Conservation (phyloP, 202 grass and related monocot species). For the Dendrocalamus latiflorus region DNA sequence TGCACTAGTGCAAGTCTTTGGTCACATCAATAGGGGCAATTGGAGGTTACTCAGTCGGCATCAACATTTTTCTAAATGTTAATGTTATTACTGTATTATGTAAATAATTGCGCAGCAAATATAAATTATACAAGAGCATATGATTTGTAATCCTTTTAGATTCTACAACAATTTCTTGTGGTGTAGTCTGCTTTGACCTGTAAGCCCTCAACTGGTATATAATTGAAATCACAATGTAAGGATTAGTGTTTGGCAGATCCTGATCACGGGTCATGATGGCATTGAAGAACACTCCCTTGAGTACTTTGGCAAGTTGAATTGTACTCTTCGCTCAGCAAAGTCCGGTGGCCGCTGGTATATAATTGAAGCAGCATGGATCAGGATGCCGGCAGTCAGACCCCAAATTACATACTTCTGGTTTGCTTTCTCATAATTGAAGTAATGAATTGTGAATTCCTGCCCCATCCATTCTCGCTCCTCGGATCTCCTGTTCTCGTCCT, state of each 20-base stretch:
- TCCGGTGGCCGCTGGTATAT: slow-evolving; percentile 63
- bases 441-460: slow-evolving; percentile 59
- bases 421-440: slow-evolving; percentile 54
- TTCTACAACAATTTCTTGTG: neutral
- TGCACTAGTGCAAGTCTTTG: neutral
- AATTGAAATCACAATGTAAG: neutral
- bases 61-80: neutral
- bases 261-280: neutral
- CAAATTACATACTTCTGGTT: slow-evolving; percentile 59
- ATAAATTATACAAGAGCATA: neutral
- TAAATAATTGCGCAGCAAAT: neutral
- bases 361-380: slow-evolving; percentile 78
- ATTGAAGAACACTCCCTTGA: slow-evolving; percentile 18
- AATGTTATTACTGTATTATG: neutral
- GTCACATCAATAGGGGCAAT: neutral
- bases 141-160: neutral
- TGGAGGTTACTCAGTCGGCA: neutral
- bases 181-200: neutral
- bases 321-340: slow-evolving; percentile 47
- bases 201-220: neutral
- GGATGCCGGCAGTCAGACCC: slow-evolving; percentile 71
- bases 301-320: slow-evolving; percentile 47
- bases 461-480: slow-evolving; percentile 73
- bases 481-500: slow-evolving; percentile 67
- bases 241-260: slow-evolving; percentile 5